Base-by-base conservation (phyloP, 192 early-diverging fungal species). In the Chytriomyces sp. region DNA sequence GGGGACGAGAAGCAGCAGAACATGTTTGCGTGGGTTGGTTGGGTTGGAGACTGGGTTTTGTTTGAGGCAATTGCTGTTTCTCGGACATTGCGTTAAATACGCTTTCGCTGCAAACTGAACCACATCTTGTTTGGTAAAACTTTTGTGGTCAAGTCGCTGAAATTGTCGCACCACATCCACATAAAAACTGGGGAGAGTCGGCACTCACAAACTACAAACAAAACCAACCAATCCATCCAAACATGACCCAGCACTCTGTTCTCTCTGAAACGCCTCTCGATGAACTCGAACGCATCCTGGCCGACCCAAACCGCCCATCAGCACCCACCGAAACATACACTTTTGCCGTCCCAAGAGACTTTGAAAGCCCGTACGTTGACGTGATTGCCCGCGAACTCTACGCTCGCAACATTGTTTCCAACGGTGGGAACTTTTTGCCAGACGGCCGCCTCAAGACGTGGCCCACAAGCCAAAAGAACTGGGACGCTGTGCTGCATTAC, bases 301-400 rank as follows among this genome's bases (percentile, higher is more conserved):
- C 63, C 28, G 26, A 64, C 63, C 11, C 63, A n/a, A 64, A 13
- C 28, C 6, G 28, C 28, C 28, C 28, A 35, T 1, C 63, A 24
- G 63, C 10, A 18, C 63, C 63, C 63, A 24, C n/a, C 16, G 43
- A 45, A 47, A 8, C 44, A 13, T 46, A 43, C 44, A 5, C 65
- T 11, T 67, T 67, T 44, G 44, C 11, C 20, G 43, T 9, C 2
- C 65, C 65, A 11, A 43, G 23, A 16, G 69, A 70, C 53, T 70
- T 70, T 59, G 47, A n/a, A 18, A 48, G 26, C 23, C 69, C 69
- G n/a, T 70, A 70, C 69, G 57, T 70, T 70, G 69, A 70, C 43
- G 69, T 70, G 49, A 18, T 70, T 57, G 69, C 69, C 50, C 69
- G 69, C 35, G 69, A 70, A 59, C 69, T 57, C 8, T 53, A 70